Conservation (phyloP, 495 filamentous ascomycete species). For the Sabuloglossum arenarium region DNA sequence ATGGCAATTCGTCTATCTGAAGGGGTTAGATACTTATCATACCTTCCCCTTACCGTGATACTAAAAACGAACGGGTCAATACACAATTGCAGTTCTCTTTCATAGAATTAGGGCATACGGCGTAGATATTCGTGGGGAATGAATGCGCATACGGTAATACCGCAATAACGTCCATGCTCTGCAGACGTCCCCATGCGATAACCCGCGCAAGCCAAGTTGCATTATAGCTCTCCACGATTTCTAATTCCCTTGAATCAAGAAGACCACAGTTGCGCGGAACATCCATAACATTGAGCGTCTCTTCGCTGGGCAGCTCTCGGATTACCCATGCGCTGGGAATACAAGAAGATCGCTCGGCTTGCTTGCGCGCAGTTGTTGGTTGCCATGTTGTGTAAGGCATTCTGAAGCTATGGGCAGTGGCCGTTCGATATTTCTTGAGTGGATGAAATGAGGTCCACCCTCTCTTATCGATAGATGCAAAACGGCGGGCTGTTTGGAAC, state of each 20-base stretch:
- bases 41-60: background rate
- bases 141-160: too few relatives aligned
- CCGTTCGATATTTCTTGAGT: too few relatives aligned
- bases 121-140: too few relatives aligned
- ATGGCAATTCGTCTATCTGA: slow-evolving; percentile 17
- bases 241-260: background rate
- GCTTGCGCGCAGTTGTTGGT: slow-evolving; percentile 15
- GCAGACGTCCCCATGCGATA: background rate
- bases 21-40: background rate
- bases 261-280: background rate
- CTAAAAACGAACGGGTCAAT: background rate
- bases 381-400: slow-evolving; percentile 10
- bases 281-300: background rate
- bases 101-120: too few relatives aligned
- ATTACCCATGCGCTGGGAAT: slow-evolving; percentile 12
- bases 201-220: background rate
- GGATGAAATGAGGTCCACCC: too few relatives aligned
- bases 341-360: slow-evolving; percentile 13
- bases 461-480: too few relatives aligned
- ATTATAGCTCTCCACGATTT: background rate
- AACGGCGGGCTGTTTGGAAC: too few relatives aligned
- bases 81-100: background rate
- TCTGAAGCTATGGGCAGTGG: too few relatives aligned
- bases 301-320: background rate
- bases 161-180: background rate